phyloP scores from a whole-genome alignment of 371 early-diverging fungal species.

The Syncephalastrum sp. region DNA sequence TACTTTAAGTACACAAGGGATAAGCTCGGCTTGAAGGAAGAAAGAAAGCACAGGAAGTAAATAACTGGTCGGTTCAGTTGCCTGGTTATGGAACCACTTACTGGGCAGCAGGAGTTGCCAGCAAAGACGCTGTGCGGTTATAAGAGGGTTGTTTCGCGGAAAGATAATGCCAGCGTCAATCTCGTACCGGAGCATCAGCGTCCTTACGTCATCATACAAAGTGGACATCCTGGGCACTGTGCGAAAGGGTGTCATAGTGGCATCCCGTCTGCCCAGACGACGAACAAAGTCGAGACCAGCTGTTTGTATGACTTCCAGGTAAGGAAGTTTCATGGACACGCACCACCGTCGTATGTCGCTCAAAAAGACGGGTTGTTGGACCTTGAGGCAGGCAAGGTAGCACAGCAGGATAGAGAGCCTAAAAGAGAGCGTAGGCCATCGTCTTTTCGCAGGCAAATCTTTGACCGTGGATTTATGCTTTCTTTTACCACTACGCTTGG shows the following conservation, averaged over 20 bases:
- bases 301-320: slow-evolving; percentile 11
- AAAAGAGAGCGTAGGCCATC: slow-evolving; percentile 15
- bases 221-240: neutral
- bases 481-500: too few species aligned
- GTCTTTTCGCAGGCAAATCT: too few species aligned
- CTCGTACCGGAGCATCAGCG: neutral
- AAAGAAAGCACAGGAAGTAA: too few species aligned
- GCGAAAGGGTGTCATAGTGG: neutral
- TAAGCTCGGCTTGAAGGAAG: too few species aligned
- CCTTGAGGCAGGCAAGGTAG: slow-evolving; percentile 29
- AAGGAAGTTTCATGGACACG: slow-evolving; percentile 19
- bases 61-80: too few species aligned
- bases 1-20: too few species aligned
- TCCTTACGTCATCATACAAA: neutral
- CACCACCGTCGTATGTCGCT: slow-evolving; percentile 30
- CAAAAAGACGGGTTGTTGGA: slow-evolving; percentile 27
- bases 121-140: slow-evolving; percentile 27
- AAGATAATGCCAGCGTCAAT: slow-evolving; percentile 10
- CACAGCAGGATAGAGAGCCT: slow-evolving; percentile 17
- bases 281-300: slow-evolving; percentile 11
- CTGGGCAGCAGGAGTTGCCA: slow-evolving; percentile 28
- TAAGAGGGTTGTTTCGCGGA: slow-evolving; percentile 15
- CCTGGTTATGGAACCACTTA: slow-evolving; percentile 2
- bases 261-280: neutral
- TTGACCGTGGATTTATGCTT: too few species aligned